phyloP scores from a whole-genome alignment of 257 asterid genomes.

The Ehretia macrophylla region DNA sequence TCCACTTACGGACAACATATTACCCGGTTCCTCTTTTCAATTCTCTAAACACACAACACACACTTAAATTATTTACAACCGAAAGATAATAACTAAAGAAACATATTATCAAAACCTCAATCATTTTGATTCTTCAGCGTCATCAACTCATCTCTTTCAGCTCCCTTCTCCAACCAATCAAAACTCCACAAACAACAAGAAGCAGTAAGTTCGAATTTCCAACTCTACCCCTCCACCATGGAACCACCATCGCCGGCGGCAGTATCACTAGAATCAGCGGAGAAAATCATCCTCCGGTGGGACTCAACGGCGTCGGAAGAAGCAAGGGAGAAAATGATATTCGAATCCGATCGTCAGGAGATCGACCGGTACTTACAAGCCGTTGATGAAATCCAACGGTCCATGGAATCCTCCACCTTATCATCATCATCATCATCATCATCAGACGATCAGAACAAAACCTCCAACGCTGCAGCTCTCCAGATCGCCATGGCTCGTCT shows the following conservation, averaged over 20 bases:
- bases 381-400: conserved; percentile 73
- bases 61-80: too few species aligned
- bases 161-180: neutral
- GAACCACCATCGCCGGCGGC: conserved; percentile 44
- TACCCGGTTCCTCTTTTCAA: too few species aligned
- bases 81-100: too few species aligned
- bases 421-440: too few species aligned
- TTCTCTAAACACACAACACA: too few species aligned
- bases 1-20: too few species aligned
- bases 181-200: too few species aligned
- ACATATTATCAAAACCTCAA: too few species aligned
- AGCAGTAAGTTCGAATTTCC: too few species aligned
- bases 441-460: conserved; percentile 6
- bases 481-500: conserved; percentile 98
- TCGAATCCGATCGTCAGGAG: conserved; percentile 67
- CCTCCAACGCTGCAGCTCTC: conserved; percentile 21
- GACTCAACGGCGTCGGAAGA: conserved; percentile 78
- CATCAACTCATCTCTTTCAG: neutral
- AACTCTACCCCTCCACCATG: conserved; percentile 29
- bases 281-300: conserved; percentile 69
- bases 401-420: conserved; percentile 21
- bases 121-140: neutral
- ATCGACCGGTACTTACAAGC: conserved; percentile 75
- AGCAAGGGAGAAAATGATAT: conserved; percentile 70
- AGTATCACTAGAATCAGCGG: conserved; percentile 37